phyloP scores from a whole-genome alignment of 2,329 filamentous ascomycete species.

The Aureobasidium sp. region DNA sequence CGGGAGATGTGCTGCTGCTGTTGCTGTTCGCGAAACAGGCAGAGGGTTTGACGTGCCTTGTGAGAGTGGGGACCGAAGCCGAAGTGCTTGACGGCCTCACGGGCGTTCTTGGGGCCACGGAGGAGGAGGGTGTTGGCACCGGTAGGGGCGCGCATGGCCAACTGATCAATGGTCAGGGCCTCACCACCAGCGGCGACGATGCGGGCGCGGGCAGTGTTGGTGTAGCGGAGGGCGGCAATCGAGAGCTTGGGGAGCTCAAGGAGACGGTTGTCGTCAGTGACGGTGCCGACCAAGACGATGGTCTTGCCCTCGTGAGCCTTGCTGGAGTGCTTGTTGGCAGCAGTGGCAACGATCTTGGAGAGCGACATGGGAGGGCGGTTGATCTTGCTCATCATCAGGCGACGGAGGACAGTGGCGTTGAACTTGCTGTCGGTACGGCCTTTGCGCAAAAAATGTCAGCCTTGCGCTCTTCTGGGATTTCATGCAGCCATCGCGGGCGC shows the following conservation, averaged over 20 bases:
- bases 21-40: background rate
- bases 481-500: background rate
- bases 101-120: slow-evolving; percentile 94
- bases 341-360: slow-evolving; percentile 69
- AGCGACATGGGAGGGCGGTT: slow-evolving; percentile 88
- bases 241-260: slow-evolving; percentile 84
- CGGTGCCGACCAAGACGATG: slow-evolving; percentile 84
- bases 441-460: slow-evolving; percentile 37
- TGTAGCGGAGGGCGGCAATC: slow-evolving; percentile 93
- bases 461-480: background rate
- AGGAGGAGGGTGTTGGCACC: slow-evolving; percentile 95
- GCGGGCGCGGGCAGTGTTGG: slow-evolving; percentile 86
- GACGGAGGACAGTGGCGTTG: slow-evolving; percentile 97
- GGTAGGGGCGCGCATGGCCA: slow-evolving; percentile 89
- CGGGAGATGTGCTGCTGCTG: background rate
- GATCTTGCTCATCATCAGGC: slow-evolving; percentile 97
- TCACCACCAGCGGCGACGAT: slow-evolving; percentile 91
- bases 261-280: slow-evolving; percentile 97
- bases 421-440: slow-evolving; percentile 91
- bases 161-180: slow-evolving; percentile 91
- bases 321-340: slow-evolving; percentile 43
- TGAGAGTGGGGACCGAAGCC: slow-evolving; percentile 95
- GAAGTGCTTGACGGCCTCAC: slow-evolving; percentile 99
- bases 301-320: slow-evolving; percentile 66
- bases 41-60: slow-evolving; percentile 58